phyloP scores from a whole-genome alignment of 768 basidiomycete genomes.

The Termitomyces heimii region DNA sequence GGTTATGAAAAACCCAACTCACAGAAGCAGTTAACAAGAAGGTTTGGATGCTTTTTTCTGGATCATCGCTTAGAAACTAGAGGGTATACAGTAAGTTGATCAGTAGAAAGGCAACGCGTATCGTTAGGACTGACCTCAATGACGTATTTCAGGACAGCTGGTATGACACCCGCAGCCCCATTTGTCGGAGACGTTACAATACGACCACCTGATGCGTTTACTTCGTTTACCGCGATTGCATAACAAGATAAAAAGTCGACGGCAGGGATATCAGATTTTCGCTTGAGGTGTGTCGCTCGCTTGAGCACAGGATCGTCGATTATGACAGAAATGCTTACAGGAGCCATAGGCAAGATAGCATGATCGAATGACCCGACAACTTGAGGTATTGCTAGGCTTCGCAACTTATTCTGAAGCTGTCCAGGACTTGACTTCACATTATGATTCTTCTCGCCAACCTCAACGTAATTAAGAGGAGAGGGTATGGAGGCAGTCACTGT shows the following conservation, averaged over 20 bases:
- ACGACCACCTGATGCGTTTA: constrained; percentile 87
- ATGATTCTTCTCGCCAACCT: constrained; percentile 6
- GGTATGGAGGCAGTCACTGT: constrained; percentile 16
- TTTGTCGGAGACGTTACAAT: constrained; percentile 96
- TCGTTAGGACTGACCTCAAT: constrained; percentile 51
- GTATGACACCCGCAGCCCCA: constrained; percentile 92
- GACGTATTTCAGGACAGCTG: constrained; percentile 87
- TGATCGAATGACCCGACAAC: constrained; percentile 81
- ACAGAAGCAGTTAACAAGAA: constrained; percentile 89
- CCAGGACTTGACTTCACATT: constrained; percentile 4
- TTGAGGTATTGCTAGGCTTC: constrained; percentile 19
- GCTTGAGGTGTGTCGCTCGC: constrained; percentile 29
- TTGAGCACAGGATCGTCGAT: neutral
- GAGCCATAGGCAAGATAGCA: constrained; percentile 73
- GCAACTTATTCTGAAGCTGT: neutral
- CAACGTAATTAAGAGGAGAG: constrained; percentile 14
- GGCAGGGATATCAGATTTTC: constrained; percentile 84
- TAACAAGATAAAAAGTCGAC: constrained; percentile 93
- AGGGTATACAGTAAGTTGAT: neutral
- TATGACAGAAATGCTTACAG: constrained; percentile 40
- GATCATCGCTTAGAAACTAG: constrained; percentile 87
- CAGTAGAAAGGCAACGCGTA: neutral
- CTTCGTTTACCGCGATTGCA: constrained; percentile 93
- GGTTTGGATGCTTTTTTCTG: constrained; percentile 80
- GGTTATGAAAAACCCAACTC: constrained; percentile 19